phyloP scores from a whole-genome alignment of 495 filamentous ascomycete species.

The Aspergillus taichungensis region DNA sequence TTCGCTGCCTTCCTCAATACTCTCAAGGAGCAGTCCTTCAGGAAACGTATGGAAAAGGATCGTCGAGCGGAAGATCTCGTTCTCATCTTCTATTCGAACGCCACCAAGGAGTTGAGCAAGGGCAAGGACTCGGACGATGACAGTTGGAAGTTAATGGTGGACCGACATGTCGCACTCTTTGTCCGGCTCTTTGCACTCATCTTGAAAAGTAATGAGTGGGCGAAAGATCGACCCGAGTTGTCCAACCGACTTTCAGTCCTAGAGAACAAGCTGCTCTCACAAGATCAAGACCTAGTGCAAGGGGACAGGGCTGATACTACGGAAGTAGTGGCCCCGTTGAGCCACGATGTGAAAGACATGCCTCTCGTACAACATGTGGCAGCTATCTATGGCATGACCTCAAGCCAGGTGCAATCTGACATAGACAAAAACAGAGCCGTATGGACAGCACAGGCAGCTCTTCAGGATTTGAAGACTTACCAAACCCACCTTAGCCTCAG shows the following conservation, averaged over 20 bases:
- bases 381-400: constrained; percentile 70
- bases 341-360: constrained; percentile 95
- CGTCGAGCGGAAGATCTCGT: constrained; percentile 83
- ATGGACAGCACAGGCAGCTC: constrained; percentile 88
- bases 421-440: constrained; percentile 67
- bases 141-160: constrained; percentile 85
- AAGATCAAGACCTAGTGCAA: constrained; percentile 76
- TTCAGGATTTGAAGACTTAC: constrained; percentile 88
- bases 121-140: constrained; percentile 78
- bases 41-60: constrained; percentile 82
- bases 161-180: constrained; percentile 91
- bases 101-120: constrained; percentile 76
- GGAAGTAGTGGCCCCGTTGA: constrained; percentile 72
- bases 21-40: constrained; percentile 62
- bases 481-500: constrained; percentile 78
- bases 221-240: constrained; percentile 73
- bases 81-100: constrained; percentile 83
- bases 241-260: constrained; percentile 66
- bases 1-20: constrained; percentile 76
- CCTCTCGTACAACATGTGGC: constrained; percentile 78
- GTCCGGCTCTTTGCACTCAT: constrained; percentile 76
- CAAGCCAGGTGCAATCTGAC: constrained; percentile 70
- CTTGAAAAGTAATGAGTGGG: constrained; percentile 72
- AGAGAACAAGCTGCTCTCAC: constrained; percentile 88
- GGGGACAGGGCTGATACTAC: constrained; percentile 50